A percentile compares a stretch with the other conserved stretches of the same genome.
phyloP scores from a whole-genome alignment of 495 filamentous ascomycete species.

The Tuber indicum region DNA sequence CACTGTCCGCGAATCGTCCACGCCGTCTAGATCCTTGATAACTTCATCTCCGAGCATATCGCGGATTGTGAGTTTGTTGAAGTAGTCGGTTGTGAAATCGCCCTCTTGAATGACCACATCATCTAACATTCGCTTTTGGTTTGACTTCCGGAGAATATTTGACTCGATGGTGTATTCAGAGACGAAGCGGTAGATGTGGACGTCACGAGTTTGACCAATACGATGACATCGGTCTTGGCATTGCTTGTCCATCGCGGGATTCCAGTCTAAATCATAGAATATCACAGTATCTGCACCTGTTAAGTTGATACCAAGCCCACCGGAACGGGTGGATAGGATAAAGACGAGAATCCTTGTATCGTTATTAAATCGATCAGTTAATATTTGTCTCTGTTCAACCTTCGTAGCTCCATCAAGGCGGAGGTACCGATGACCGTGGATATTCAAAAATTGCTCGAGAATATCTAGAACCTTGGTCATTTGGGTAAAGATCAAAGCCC shows the following conservation, averaged over 20 bases:
- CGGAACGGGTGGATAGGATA: conserved; percentile 90
- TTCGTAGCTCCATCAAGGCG: conserved; percentile 92
- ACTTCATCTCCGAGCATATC: conserved; percentile 52
- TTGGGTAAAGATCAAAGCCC: conserved; percentile 95
- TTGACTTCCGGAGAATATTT: conserved; percentile 92
- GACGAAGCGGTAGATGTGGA: conserved; percentile 96
- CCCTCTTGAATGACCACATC: conserved; percentile 98
- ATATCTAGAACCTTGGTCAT: conserved; percentile 99
- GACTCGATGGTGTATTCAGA: conserved; percentile 97
- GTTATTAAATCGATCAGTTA: conserved; percentile 96
- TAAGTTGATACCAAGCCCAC: conserved; percentile 91
- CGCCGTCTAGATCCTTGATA: conserved; percentile 49
- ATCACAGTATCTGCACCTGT: conserved; percentile 98
- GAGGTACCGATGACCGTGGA: conserved; percentile 93
- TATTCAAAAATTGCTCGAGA: conserved; percentile 94
- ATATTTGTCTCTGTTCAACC: conserved; percentile 86
- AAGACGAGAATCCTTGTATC: conserved; percentile 86
- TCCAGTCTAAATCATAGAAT: conserved; percentile 99
- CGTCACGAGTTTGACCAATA: conserved; percentile 95
- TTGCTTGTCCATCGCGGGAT: conserved; percentile 99
- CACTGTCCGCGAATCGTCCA: conserved; percentile 53
- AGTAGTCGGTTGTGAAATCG: conserved; percentile 96
- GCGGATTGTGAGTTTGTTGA: conserved; percentile 68
- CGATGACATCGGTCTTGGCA: conserved; percentile 97
- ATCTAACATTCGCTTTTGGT: conserved; percentile 95